These are phyloP conservation scores for Podila epigama DNA, from an alignment of 192 early-diverging fungal species.

Conservation along the genomic window DNA sequence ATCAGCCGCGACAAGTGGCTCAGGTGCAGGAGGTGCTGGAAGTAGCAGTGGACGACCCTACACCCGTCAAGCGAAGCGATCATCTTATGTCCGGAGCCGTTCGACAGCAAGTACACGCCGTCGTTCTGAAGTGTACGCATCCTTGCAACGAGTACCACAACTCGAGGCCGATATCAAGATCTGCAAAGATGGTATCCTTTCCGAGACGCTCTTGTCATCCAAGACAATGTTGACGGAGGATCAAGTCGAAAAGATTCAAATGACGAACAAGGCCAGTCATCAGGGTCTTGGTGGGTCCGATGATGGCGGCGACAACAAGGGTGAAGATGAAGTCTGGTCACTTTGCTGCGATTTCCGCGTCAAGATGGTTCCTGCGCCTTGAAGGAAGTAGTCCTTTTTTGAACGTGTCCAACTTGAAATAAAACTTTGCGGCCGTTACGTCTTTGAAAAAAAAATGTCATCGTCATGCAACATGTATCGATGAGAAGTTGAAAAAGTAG, in stretches of 20 bases:
- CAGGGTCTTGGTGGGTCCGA: neutral
- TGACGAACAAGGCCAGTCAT: neutral
- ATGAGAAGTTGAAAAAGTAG: no score
- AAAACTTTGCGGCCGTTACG: no score
- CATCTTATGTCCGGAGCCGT: neutral
- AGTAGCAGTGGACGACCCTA: neutral
- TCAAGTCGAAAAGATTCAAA: constrained; percentile 13
- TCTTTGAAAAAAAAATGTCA: no score
- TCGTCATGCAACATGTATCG: no score
- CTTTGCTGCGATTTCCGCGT: constrained; percentile 21
- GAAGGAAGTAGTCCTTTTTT: no score
- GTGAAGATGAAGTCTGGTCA: constrained; percentile 22
- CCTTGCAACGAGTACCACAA: constrained; percentile 13
- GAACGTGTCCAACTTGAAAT: no score
- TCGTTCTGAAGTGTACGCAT: neutral
- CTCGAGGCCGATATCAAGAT: constrained; percentile 30
- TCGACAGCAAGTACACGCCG: neutral
- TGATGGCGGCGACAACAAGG: neutral
- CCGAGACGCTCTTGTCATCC: constrained; percentile 23
- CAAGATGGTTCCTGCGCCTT: constrained; percentile 17
- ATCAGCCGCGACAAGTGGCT: neutral
- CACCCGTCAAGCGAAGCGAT: neutral
- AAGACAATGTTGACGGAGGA: constrained; percentile 33
- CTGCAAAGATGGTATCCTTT: constrained; percentile 7
- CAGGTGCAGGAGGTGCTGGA: neutral